Conservation (phyloP, 371 early-diverging fungal species). For the Syncephalastrum sp. region DNA sequence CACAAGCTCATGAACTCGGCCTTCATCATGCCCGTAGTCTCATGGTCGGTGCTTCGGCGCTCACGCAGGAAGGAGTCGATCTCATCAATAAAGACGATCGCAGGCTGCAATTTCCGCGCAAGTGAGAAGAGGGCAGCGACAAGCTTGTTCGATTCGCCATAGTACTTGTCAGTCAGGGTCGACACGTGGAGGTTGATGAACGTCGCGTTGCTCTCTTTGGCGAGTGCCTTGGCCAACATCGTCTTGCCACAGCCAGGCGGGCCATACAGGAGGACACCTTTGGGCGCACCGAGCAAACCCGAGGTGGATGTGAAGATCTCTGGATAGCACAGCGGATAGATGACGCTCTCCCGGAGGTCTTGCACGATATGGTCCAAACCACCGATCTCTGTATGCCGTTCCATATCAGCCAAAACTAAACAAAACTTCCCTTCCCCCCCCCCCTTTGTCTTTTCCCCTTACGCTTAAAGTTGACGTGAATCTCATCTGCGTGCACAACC, state of each 20-base stretch:
- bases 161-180: conserved; percentile 96
- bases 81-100: conserved; percentile 98
- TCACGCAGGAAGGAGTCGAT: conserved; percentile 96
- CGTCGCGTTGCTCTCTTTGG: conserved; percentile 92
- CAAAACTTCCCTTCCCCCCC: too few relatives aligned
- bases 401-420: neutral
- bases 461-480: conserved; percentile 82
- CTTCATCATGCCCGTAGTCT: conserved; percentile 97
- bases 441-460: conserved; percentile 14
- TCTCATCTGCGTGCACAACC: conserved; percentile 92
- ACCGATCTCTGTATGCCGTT: conserved; percentile 70
- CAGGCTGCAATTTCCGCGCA: conserved; percentile 91
- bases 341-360: conserved; percentile 90
- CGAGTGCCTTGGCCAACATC: conserved; percentile 96
- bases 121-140: conserved; percentile 91
- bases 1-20: conserved; percentile 98
- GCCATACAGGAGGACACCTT: conserved; percentile 93
- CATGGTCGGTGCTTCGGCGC: conserved; percentile 89
- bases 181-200: conserved; percentile 96
- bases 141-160: conserved; percentile 95
- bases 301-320: conserved; percentile 84
- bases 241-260: conserved; percentile 98
- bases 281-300: conserved; percentile 89
- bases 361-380: conserved; percentile 92
- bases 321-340: conserved; percentile 91